Evolutionary conservation across 768 basidiomycete species (phyloP).

Genomic region (Suillus ampliporus): DNA sequence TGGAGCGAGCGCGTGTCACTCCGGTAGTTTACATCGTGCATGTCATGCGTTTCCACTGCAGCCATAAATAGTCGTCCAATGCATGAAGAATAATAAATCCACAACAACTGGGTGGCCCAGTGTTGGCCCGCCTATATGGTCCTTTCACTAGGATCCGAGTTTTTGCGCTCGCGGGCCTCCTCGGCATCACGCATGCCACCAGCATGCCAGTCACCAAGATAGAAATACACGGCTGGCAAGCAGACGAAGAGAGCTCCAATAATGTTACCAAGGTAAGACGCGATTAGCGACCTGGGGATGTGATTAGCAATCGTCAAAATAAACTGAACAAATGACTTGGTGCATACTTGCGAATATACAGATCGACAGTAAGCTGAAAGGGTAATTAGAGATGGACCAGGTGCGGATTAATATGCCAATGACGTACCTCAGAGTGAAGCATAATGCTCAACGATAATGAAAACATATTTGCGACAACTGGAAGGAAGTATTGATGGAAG

Average conservation of each 20-base stretch:
- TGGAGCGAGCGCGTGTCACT: background rate
- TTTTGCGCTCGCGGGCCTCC: slow-evolving; percentile 29
- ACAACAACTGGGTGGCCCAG: background rate
- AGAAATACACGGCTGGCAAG: slow-evolving; percentile 68
- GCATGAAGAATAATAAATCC: background rate
- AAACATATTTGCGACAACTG: slow-evolving; percentile 80
- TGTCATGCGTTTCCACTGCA: background rate
- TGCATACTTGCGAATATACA: slow-evolving; percentile 71
- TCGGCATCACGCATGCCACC: slow-evolving; percentile 49
- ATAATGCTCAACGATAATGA: slow-evolving; percentile 73
- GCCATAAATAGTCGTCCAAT: slow-evolving; percentile 1
- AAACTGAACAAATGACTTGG: background rate
- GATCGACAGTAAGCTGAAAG: slow-evolving; percentile 31
- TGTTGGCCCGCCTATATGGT: slow-evolving; percentile 2
- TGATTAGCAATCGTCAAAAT: background rate
- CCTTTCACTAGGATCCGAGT: slow-evolving; percentile 12
- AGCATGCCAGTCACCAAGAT: slow-evolving; percentile 55
- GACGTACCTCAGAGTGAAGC: slow-evolving; percentile 66
- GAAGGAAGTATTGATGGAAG: slow-evolving; percentile 5
- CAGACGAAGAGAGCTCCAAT: slow-evolving; percentile 69
- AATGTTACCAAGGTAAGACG: slow-evolving; percentile 68
- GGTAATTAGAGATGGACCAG: slow-evolving; percentile 31
- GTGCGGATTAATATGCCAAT: slow-evolving; percentile 32
- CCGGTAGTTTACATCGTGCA: background rate
- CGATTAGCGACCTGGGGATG: slow-evolving; percentile 60